These are phyloP conservation scores for Heterobasidion occidentale DNA, from an alignment of 1,284 basidiomycete species.

Conservation along the genomic window DNA sequence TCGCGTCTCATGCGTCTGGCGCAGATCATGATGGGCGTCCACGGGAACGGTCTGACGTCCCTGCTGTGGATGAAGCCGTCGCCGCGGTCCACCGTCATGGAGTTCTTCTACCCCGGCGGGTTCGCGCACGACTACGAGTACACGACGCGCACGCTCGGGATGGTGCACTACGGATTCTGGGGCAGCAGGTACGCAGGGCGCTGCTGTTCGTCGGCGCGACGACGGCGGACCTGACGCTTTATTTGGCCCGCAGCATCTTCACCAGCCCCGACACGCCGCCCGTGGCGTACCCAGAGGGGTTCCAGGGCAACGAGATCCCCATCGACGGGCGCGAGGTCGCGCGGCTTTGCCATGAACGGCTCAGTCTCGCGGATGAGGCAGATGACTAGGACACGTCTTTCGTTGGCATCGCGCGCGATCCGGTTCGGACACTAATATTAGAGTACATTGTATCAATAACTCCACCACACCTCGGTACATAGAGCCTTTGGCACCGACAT, in stretches of 20 bases:
- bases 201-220: conserved; percentile 1
- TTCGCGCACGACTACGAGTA: conserved; percentile 86
- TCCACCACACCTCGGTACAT: no score
- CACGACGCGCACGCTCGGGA: conserved; percentile 72
- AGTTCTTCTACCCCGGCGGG: conserved; percentile 82
- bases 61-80: conserved; percentile 82
- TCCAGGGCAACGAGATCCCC: conserved; percentile 53
- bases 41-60: conserved; percentile 80
- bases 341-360: conserved; percentile 24
- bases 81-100: conserved; percentile 72
- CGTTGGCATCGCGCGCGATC: neutral
- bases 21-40: conserved; percentile 82
- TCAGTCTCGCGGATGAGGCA: conserved; percentile 30
- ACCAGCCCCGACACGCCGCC: conserved; percentile 39
- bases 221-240: neutral
- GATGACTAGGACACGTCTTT: conserved; percentile 19
- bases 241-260: conserved; percentile 27
- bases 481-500: no score
- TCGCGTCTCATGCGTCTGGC: neutral
- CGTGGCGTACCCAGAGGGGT: conserved; percentile 45
- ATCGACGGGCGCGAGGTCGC: conserved; percentile 38
- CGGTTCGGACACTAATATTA: neutral
- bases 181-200: conserved; percentile 33
- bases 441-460: conserved; percentile 19
- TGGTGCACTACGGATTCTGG: conserved; percentile 86